Percentiles rank a stretch among this genome's conserved stretches.
Evolutionary conservation across 1,139 yeast genomes (phyloP).

Genomic region (Candida tunisiensis): DNA sequence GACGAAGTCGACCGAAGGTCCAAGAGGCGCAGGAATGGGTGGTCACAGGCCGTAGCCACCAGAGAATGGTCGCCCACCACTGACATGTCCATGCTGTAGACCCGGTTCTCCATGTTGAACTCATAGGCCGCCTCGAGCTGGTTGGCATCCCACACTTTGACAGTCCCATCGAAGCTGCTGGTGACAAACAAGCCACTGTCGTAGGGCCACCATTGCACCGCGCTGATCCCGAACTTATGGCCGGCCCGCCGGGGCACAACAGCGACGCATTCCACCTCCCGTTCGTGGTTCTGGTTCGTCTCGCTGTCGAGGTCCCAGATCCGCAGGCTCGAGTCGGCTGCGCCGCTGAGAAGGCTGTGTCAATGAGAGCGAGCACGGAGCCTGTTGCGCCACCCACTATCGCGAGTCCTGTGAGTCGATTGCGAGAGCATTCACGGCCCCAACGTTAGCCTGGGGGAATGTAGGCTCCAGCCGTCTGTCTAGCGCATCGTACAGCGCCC

Average conservation of each 20-base stretch:
- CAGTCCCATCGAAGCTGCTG: constrained; percentile 62
- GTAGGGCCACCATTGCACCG: constrained; percentile 74
- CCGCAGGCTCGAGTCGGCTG: constrained; percentile 53
- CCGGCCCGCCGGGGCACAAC: constrained; percentile 35
- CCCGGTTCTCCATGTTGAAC: constrained; percentile 31
- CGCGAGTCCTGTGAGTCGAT: constrained; percentile 36
- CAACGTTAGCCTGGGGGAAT: constrained; percentile 4
- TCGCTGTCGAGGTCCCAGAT: constrained; percentile 12
- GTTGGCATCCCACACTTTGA: constrained; percentile 74
- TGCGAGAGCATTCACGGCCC: constrained; percentile 46
- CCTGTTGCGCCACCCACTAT: constrained; percentile 9
- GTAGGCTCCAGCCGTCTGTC: background rate
- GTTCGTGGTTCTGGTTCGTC: constrained; percentile 3
- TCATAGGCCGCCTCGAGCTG: constrained; percentile 45
- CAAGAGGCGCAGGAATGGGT: constrained; percentile 48
- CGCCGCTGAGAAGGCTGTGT: constrained; percentile 40
- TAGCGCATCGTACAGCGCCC: background rate
- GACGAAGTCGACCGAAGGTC: constrained; percentile 59
- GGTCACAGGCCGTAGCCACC: constrained; percentile 57
- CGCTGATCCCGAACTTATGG: constrained; percentile 61
- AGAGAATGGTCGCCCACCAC: constrained; percentile 29
- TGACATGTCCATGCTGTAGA: constrained; percentile 23
- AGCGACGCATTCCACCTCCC: constrained; percentile 17
- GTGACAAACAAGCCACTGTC: constrained; percentile 80
- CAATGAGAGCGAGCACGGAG: constrained; percentile 1